Base-by-base conservation (phyloP, 805 yeast species). In the Diddensiella transvaalensis region DNA sequence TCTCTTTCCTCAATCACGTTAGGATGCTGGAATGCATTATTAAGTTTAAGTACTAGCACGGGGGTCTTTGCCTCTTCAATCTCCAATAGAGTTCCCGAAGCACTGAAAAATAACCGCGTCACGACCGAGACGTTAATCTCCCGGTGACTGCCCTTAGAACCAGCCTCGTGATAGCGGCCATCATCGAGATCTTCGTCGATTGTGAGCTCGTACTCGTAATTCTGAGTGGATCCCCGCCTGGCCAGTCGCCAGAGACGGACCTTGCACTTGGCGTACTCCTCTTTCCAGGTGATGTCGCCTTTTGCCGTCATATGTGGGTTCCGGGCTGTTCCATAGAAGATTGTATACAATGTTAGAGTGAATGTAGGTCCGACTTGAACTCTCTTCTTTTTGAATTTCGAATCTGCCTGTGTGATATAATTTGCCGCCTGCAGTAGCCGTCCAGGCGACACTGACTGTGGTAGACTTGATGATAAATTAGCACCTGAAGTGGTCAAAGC, bases 401-500 rank as follows among this genome's bases (percentile, higher is more conserved):
- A 58, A 52, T 77, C 76, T 2, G 76, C 71, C 3, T 59, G 65
- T 22, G 59, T 64, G 2, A 83, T 55, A 44, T 65, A 60, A 40
- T 73, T 68, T 0, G 86, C 70, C 0, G 91, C 85, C 52, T 80
- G 84, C n/a, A 85, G 63, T 35, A 83, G 67, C 43, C 82, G 63
- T 2, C 84, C 83, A 1, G 87, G 87, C 0, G 87, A 83, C 3
- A 82, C 73, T 19, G 71, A 67, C 22, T 72, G 71, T 4, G 80
- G 74, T 47, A 80, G 60, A 0, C 76, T 64, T 0, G 78, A 73
- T 35, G 72, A 71, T 44, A 83, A 60, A 49, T 75, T 80, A 2
- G 83, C 82, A 0, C 90, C 90, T 6, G 85, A 78, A 1, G 90
- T 82, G 1, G 82, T 75, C 39, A 85, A 62, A 0, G 90, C 78